These are phyloP conservation scores for Heterobasidion occidentale DNA, from an alignment of 1,284 basidiomycete species.

Conservation along the genomic window DNA sequence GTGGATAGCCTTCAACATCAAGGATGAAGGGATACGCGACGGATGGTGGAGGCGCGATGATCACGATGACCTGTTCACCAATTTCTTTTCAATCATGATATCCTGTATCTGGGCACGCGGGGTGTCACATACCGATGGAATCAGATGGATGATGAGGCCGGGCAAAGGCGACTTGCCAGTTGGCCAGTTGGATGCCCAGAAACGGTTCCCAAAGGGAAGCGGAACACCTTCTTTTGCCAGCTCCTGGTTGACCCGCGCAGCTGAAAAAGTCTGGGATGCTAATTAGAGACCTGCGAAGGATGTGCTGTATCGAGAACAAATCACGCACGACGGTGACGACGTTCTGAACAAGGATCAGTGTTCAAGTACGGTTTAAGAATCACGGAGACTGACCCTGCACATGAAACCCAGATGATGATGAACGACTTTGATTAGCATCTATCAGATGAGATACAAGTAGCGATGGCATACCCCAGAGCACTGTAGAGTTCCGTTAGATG, in stretches of 20 bases:
- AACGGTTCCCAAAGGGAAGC: slow-evolving; percentile 33
- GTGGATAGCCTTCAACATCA: slow-evolving; percentile 50
- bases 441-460: not conserved
- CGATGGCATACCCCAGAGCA: slow-evolving; percentile 6
- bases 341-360: slow-evolving; percentile 1
- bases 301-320: not conserved
- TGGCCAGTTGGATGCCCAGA: slow-evolving; percentile 38
- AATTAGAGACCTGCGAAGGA: not conserved
- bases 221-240: slow-evolving; percentile 47
- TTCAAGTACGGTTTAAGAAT: not conserved
- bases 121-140: slow-evolving; percentile 21
- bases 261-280: slow-evolving; percentile 33
- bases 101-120: not conserved
- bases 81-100: not conserved
- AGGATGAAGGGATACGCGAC: slow-evolving; percentile 47
- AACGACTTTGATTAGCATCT: no score
- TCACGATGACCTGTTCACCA: slow-evolving; percentile 33
- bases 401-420: no score
- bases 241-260: slow-evolving; percentile 41
- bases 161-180: slow-evolving; percentile 36
- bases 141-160: slow-evolving; percentile 33
- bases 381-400: slow-evolving; percentile 4
- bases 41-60: slow-evolving; percentile 35
- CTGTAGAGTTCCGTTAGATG: not conserved
- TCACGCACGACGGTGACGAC: slow-evolving; percentile 6